Percentiles rank a stretch among this genome's conserved stretches.
Evolutionary conservation across 2,329 filamentous ascomycete genomes (phyloP).

Genomic region (Pseudonectria buxi): DNA sequence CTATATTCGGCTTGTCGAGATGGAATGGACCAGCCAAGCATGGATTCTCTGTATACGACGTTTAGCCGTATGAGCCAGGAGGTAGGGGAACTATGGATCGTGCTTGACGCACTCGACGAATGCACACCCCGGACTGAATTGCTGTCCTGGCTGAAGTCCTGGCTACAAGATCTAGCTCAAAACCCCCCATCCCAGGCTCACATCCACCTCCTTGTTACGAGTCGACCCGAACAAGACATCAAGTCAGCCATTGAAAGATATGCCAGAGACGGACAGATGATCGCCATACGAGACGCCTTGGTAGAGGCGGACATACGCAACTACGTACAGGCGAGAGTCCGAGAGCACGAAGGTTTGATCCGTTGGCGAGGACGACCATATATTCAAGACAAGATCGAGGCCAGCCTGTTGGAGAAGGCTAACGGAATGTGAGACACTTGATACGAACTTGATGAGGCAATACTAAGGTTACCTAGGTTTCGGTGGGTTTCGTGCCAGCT

Average conservation of each 20-base stretch:
- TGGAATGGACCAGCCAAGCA: background rate
- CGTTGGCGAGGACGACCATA: too few relatives aligned
- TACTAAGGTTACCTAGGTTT: too few relatives aligned
- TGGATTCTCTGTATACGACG: background rate
- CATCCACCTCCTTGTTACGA: constrained; percentile 5
- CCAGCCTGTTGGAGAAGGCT: too few relatives aligned
- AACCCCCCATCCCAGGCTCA: too few relatives aligned
- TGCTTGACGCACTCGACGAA: constrained; percentile 20
- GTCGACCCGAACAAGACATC: constrained; percentile 8
- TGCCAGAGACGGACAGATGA: too few relatives aligned
- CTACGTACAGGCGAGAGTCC: constrained; percentile 8
- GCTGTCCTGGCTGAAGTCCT: constrained; percentile 14
- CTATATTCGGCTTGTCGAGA: background rate
- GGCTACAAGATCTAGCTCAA: too few relatives aligned
- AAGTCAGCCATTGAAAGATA: too few relatives aligned
- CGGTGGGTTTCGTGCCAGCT: too few relatives aligned
- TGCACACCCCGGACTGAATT: constrained; percentile 11
- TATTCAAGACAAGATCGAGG: constrained; percentile 10
- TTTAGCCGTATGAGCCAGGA: constrained; percentile 17
- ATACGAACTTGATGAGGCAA: too few relatives aligned
- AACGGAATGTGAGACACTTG: too few relatives aligned
- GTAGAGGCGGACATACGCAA: constrained; percentile 12
- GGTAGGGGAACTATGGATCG: constrained; percentile 2
- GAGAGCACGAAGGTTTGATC: too few relatives aligned
- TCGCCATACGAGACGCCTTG: too few relatives aligned